phyloP scores from a whole-genome alignment of 805 yeast species.

The Saccharomycopsis fibuligera region DNA sequence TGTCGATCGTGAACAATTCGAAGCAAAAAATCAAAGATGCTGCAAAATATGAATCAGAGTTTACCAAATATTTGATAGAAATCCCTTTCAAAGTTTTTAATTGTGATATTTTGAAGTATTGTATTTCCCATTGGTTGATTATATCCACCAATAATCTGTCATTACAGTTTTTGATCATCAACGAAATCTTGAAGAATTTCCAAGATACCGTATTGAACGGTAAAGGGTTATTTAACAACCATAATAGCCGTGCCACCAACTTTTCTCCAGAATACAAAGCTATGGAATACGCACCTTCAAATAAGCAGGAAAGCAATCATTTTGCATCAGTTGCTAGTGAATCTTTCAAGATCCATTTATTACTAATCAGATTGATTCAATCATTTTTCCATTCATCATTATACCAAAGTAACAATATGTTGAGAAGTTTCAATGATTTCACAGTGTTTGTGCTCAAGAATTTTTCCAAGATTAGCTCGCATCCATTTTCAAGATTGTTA shows the following conservation, averaged over 20 bases:
- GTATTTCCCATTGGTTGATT: constrained; percentile 76
- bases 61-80: constrained; percentile 46
- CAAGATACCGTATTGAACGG: constrained; percentile 52
- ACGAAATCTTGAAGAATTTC: constrained; percentile 68
- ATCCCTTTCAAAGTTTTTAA: constrained; percentile 70
- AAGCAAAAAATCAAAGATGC: background rate
- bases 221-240: constrained; percentile 57
- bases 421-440: constrained; percentile 62
- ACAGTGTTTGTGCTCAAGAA: constrained; percentile 48
- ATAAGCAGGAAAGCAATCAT: constrained; percentile 50
- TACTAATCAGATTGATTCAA: constrained; percentile 58
- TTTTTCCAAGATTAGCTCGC: constrained; percentile 58
- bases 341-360: constrained; percentile 59
- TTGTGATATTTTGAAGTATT: constrained; percentile 43
- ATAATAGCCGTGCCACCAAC: background rate
- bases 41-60: constrained; percentile 29
- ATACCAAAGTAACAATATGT: constrained; percentile 62
- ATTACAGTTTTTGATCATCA: constrained; percentile 51
- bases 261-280: constrained; percentile 45
- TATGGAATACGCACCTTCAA: constrained; percentile 90
- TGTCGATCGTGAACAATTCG: constrained; percentile 4
- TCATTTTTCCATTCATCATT: constrained; percentile 77
- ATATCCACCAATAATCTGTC: constrained; percentile 61
- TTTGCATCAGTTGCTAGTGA: constrained; percentile 43
- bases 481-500: constrained; percentile 71